Percentiles rank a stretch among this genome's conserved stretches.
phyloP scores from a whole-genome alignment of 2,329 filamentous ascomycete genomes.

The Aspergillus puulaauensis region DNA sequence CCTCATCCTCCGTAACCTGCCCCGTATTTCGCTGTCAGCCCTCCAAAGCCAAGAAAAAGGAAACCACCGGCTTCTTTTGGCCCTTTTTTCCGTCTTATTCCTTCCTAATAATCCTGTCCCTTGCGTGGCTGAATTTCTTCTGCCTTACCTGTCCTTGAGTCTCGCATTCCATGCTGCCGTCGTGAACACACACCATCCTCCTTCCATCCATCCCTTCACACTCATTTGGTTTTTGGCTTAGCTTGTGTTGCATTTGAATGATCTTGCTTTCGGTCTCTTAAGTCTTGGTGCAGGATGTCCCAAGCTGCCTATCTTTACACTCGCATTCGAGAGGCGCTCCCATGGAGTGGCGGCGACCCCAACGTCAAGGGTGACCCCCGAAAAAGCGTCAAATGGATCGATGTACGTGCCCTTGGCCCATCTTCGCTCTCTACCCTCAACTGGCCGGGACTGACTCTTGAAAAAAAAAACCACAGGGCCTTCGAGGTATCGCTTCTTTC shows the following conservation, averaged over 20 bases:
- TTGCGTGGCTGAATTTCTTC: not conserved
- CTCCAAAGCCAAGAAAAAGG: not conserved
- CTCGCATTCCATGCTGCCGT: not conserved
- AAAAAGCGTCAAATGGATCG: conserved; percentile 58
- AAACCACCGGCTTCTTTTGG: not conserved
- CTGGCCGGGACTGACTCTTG: not conserved
- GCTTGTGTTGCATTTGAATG: conserved; percentile 3
- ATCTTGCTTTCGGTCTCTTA: conserved; percentile 1
- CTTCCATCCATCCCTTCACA: conserved; percentile 2
- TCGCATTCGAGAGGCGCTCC: conserved; percentile 20
- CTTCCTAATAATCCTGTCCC: not conserved
- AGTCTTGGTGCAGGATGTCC: conserved; percentile 12
- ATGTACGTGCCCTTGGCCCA: conserved; percentile 46
- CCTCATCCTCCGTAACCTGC: not conserved
- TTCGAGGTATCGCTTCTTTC: conserved; percentile 55
- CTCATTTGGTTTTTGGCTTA: conserved; percentile 4
- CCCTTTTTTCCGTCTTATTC: not conserved
- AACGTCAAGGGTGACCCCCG: conserved; percentile 32
- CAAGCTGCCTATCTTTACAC: conserved; percentile 20
- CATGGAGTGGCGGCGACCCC: conserved; percentile 23
- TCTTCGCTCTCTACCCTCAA: not conserved
- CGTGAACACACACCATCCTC: not conserved
- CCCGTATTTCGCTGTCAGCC: not conserved
- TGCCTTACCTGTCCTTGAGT: not conserved
- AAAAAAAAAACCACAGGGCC: conserved; percentile 37